Percentiles rank a stretch among this genome's conserved stretches.
Conservation (phyloP, 2,329 filamentous ascomycete species). For the Clonostachys solani region DNA sequence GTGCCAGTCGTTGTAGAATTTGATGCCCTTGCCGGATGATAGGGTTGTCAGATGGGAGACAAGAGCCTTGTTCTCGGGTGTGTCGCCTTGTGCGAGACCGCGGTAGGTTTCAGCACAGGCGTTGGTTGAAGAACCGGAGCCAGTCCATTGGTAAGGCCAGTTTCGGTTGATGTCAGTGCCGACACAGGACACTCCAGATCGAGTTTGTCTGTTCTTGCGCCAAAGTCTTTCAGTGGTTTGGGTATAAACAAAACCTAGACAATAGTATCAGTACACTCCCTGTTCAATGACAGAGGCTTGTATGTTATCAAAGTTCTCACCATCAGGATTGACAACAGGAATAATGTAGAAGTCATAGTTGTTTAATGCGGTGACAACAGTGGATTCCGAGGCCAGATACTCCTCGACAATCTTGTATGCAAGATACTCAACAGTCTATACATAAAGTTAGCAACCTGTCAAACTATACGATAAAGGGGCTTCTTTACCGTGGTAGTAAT, state of each 20-base stretch:
- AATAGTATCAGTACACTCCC: neutral
- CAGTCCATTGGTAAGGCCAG: constrained; percentile 46
- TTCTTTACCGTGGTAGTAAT: constrained; percentile 29
- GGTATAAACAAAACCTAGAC: constrained; percentile 46
- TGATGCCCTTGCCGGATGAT: constrained; percentile 32
- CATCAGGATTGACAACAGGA: constrained; percentile 58
- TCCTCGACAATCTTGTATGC: constrained; percentile 38
- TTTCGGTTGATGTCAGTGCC: constrained; percentile 51
- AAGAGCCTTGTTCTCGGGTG: constrained; percentile 43
- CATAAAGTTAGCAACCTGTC: neutral
- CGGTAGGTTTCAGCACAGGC: constrained; percentile 40
- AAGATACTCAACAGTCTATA: constrained; percentile 43
- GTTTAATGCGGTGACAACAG: constrained; percentile 34
- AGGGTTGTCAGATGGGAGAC: constrained; percentile 15
- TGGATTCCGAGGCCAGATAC: constrained; percentile 8
- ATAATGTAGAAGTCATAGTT: constrained; percentile 65
- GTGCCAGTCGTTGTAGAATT: constrained; percentile 58
- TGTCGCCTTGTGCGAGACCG: constrained; percentile 30
- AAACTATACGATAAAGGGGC: neutral
- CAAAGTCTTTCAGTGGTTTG: constrained; percentile 49
- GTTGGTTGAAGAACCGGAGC: constrained; percentile 35
- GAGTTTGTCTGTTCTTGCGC: constrained; percentile 47
- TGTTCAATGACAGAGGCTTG: neutral
- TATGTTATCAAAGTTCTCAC: constrained; percentile 18
- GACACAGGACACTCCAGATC: constrained; percentile 26